Evolutionary conservation across 257 asterid species (phyloP).

Genomic region (Solanum megistacrolobum): DNA sequence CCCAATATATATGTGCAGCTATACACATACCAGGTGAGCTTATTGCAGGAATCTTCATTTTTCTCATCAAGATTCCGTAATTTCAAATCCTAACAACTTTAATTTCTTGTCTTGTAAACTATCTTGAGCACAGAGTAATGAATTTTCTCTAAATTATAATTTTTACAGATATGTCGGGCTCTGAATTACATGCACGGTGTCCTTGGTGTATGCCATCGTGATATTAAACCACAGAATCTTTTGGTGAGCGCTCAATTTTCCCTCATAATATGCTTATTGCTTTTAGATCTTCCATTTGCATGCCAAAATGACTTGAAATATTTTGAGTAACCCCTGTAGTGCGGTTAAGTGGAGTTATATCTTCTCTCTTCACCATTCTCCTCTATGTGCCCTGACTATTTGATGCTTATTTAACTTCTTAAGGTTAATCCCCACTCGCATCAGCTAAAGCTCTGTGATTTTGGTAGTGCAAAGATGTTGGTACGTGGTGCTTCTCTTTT

Average conservation of each 20-base stretch:
- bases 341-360: not conserved
- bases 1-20: constrained; percentile 65
- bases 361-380: not conserved
- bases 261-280: not conserved
- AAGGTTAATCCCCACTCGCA: constrained; percentile 87
- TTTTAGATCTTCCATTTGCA: not conserved
- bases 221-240: constrained; percentile 90
- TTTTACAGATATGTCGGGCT: constrained; percentile 72
- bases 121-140: not conserved
- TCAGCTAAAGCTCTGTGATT: constrained; percentile 89
- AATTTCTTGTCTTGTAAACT: not conserved
- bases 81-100: not conserved
- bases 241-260: constrained; percentile 38
- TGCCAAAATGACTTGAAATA: not conserved
- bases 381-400: not conserved
- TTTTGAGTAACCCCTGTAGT: not conserved
- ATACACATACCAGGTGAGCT: constrained; percentile 69
- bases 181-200: constrained; percentile 68
- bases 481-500: constrained; percentile 26
- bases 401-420: not conserved
- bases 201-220: constrained; percentile 82
- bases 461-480: constrained; percentile 96
- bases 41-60: not conserved
- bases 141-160: not conserved
- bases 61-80: not conserved